These are phyloP conservation scores for Lasiosphaeria ovina DNA, from an alignment of 495 filamentous ascomycete species.

Conservation along the genomic window DNA sequence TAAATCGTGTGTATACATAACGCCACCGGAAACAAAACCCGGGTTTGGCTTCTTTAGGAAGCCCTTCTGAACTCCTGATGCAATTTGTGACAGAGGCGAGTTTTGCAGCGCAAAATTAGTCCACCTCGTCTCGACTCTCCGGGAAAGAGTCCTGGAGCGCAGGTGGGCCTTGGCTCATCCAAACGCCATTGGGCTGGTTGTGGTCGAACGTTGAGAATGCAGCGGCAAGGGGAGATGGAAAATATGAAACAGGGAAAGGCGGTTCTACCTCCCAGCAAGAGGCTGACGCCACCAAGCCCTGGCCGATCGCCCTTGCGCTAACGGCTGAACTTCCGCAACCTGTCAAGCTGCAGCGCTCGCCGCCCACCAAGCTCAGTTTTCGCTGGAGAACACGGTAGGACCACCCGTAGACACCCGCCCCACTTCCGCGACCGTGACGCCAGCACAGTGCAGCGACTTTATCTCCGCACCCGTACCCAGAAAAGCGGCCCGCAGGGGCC, in stretches of 20 bases:
- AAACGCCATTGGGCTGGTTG: background rate
- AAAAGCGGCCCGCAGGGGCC: too few relatives aligned
- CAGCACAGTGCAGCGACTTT: too few relatives aligned
- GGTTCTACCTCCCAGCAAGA: background rate
- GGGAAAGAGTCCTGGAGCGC: background rate
- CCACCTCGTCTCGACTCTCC: background rate
- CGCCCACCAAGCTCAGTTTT: background rate
- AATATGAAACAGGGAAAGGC: slow-evolving; percentile 11
- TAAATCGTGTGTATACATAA: too few relatives aligned
- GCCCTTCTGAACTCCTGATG: too few relatives aligned
- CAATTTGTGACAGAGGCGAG: background rate
- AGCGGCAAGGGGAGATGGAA: background rate
- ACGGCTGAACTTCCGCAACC: background rate
- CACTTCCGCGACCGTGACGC: too few relatives aligned
- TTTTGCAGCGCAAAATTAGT: background rate
- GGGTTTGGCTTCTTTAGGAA: too few relatives aligned
- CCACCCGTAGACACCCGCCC: too few relatives aligned
- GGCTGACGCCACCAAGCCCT: slow-evolving; percentile 11
- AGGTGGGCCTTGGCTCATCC: background rate
- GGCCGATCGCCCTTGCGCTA: slow-evolving; percentile 4
- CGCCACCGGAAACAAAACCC: too few relatives aligned
- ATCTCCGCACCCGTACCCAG: too few relatives aligned
- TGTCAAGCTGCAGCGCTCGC: background rate
- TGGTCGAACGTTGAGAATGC: background rate
- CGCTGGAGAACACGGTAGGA: too few relatives aligned